Evolutionary conservation across 176 grass and related monocot genomes (phyloP).

Genomic region (Carex scoparia): DNA sequence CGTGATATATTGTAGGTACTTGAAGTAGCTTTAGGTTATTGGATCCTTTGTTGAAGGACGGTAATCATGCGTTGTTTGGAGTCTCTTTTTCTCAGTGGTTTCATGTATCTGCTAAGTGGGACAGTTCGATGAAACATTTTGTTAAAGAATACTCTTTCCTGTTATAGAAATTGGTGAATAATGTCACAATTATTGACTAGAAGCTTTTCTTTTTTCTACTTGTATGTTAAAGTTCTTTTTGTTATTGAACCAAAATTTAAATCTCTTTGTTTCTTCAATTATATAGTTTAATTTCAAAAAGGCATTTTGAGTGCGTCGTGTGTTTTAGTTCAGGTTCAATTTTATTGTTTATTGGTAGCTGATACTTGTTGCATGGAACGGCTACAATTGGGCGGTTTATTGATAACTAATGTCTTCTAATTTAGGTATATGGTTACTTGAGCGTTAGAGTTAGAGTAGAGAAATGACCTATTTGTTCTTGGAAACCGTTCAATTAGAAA

Average conservation of each 20-base stretch:
- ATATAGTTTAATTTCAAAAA: neutral
- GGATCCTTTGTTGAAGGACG: slow-evolving; percentile 12
- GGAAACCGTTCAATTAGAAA: no score
- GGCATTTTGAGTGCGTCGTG: neutral
- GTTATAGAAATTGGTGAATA: slow-evolving; percentile 8
- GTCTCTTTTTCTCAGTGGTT: slow-evolving; percentile 3
- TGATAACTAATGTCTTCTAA: no score
- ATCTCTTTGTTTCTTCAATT: neutral
- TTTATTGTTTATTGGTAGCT: neutral
- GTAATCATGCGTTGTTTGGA: neutral
- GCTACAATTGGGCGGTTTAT: no score
- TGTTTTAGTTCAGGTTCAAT: neutral
- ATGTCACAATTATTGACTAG: slow-evolving; percentile 5
- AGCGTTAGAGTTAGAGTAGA: no score
- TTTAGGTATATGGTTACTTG: no score
- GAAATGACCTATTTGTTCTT: no score
- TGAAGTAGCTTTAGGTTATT: slow-evolving; percentile 12
- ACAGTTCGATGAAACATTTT: neutral
- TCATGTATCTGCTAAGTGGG: neutral
- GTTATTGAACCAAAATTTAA: neutral
- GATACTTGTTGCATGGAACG: neutral
- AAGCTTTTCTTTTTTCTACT: neutral
- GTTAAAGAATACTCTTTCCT: neutral
- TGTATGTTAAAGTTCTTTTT: neutral
- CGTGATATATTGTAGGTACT: slow-evolving; percentile 16